phyloP scores from a whole-genome alignment of 108 stramenopile species.

The Cyclostephanos tholiformis region DNA sequence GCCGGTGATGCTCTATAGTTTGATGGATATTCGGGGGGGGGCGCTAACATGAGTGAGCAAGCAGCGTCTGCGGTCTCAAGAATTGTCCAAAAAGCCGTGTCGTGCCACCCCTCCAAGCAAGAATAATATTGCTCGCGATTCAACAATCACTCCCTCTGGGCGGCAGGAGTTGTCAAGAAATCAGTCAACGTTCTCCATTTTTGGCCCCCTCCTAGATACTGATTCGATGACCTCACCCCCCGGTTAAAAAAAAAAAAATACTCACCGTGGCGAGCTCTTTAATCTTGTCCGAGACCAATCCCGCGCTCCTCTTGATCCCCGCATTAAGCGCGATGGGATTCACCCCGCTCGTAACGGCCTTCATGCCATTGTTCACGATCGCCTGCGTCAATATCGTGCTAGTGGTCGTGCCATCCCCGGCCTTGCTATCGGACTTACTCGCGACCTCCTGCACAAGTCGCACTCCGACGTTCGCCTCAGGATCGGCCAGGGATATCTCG shows the following conservation, averaged over 20 bases:
- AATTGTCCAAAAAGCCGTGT: too few relatives aligned
- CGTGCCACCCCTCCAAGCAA: too few relatives aligned
- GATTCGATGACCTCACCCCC: not conserved
- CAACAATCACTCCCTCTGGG: too few relatives aligned
- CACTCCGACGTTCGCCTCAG: constrained; percentile 93
- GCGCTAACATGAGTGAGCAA: not conserved
- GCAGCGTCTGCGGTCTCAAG: not conserved
- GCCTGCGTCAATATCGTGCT: constrained; percentile 96
- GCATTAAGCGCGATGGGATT: constrained; percentile 93
- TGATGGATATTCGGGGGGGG: not conserved
- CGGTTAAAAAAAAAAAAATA: not conserved
- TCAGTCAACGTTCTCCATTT: too few relatives aligned
- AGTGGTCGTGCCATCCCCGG: constrained; percentile 98
- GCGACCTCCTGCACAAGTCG: constrained; percentile 94
- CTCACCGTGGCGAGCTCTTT: constrained; percentile 81
- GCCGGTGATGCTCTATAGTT: constrained; percentile 63
- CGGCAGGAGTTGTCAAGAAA: too few relatives aligned
- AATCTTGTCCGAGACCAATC: constrained; percentile 75
- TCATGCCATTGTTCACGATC: constrained; percentile 94
- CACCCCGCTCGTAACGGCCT: constrained; percentile 88
- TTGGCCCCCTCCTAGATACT: too few relatives aligned
- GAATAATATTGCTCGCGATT: too few relatives aligned
- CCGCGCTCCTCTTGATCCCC: constrained; percentile 88
- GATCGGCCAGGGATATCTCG: constrained; percentile 86
- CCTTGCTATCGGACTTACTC: constrained; percentile 92